Conservation (phyloP, 169 alveolate genomes). For the Eimeria tenella region DNA sequence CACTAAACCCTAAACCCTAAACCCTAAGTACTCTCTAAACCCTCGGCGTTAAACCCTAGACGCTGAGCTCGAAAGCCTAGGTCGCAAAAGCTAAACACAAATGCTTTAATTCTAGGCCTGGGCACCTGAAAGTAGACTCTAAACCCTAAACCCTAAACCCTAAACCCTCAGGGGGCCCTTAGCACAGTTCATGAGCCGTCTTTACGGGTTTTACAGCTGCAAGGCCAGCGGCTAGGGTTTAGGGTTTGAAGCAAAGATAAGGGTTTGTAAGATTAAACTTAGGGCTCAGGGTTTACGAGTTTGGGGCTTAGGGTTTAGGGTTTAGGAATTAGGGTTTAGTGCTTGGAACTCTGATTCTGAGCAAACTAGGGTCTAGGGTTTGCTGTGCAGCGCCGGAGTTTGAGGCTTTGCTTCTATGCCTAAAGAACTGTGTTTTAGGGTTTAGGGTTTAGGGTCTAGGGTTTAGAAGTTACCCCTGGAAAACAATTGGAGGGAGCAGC, state of each 20-base stretch:
- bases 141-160: constrained; percentile 45
- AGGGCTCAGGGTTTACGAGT: not conserved
- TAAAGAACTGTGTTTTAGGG: not conserved
- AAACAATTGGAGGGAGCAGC: constrained; percentile 80
- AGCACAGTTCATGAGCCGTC: not conserved
- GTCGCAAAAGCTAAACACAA: not conserved
- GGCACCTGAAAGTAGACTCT: not conserved
- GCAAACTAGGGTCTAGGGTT: no score
- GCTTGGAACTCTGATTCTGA: no score
- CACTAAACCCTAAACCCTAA: not conserved
- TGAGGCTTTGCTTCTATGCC: no score
- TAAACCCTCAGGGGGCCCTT: not conserved
- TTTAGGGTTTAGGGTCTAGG: not conserved
- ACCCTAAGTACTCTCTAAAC: not conserved
- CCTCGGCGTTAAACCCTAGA: not conserved
- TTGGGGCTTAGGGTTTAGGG: no score
- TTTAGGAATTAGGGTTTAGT: no score
- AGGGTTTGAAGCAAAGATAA: no score
- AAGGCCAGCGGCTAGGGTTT: no score
- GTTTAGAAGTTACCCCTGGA: constrained; percentile 54
- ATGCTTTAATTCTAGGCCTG: not conserved
- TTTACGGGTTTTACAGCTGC: no score
- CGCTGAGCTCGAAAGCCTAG: not conserved
- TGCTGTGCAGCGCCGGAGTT: no score
- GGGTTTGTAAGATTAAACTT: no score